These are phyloP conservation scores for Hymenoscyphus fraxineus DNA, from an alignment of 2,329 filamentous ascomycete species.

Conservation along the genomic window DNA sequence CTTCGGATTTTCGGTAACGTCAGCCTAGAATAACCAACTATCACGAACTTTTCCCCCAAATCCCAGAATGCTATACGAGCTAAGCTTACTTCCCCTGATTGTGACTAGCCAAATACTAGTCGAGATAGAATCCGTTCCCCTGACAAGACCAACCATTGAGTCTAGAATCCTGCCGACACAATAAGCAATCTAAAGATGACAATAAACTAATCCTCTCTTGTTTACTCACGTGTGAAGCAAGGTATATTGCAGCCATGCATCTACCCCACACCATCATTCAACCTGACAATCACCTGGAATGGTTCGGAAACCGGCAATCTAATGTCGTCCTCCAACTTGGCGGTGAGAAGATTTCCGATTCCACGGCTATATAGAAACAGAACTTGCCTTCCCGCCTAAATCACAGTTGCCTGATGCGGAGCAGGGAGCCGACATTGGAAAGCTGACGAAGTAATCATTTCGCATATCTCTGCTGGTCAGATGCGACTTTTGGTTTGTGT, in stretches of 20 bases:
- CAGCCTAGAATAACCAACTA: background rate
- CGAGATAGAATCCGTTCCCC: background rate
- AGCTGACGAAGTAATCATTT: background rate
- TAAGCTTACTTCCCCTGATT: background rate
- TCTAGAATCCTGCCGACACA: background rate
- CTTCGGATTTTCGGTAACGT: background rate
- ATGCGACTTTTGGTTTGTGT: background rate
- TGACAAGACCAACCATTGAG: constrained; percentile 6
- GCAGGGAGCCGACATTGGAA: background rate
- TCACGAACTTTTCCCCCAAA: background rate
- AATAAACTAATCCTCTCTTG: background rate
- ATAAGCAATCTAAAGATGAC: background rate
- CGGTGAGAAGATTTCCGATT: background rate
- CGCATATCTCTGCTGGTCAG: constrained; percentile 4
- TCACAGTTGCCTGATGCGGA: constrained; percentile 3
- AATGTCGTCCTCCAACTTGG: background rate
- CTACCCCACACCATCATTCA: constrained; percentile 2
- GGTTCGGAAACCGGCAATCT: background rate
- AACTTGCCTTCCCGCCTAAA: constrained; percentile 6
- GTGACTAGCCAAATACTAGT: background rate
- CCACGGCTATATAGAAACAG: constrained; percentile 5
- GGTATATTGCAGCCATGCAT: background rate
- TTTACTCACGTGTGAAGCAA: constrained; percentile 3
- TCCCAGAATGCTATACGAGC: background rate
- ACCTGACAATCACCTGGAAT: background rate